Evolutionary conservation across 139 green algal genomes (phyloP).

Genomic region (Coccomyxa sp.): DNA sequence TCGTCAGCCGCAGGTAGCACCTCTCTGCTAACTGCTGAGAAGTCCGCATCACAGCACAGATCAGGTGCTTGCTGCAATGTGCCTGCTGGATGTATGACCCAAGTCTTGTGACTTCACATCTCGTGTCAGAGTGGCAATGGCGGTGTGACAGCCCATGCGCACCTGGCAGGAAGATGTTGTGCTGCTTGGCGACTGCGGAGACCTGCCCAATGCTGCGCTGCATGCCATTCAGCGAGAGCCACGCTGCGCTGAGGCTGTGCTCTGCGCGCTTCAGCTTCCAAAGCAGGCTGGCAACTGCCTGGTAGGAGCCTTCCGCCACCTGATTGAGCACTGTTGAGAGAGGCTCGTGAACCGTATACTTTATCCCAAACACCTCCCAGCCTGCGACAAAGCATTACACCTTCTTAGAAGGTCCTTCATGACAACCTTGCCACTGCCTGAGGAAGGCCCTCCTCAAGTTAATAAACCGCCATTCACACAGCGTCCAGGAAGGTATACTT

Average conservation of each 20-base stretch:
- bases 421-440: no score
- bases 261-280: slow-evolving; percentile 87
- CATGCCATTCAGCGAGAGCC: slow-evolving; percentile 63
- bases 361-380: slow-evolving; percentile 90
- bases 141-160: not conserved
- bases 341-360: slow-evolving; percentile 67
- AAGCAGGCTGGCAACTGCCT: slow-evolving; percentile 77
- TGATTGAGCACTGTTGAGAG: slow-evolving; percentile 48
- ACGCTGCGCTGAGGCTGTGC: slow-evolving; percentile 60
- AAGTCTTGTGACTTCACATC: not conserved
- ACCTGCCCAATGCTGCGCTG: slow-evolving; percentile 31
- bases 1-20: not conserved
- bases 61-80: no score
- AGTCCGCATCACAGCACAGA: no score
- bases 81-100: no score
- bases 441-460: no score
- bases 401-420: no score
- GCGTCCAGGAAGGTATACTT: no score
- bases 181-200: no score
- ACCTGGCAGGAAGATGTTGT: no score
- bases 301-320: slow-evolving; percentile 51
- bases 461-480: no score
- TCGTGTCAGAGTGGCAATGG: not conserved
- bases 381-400: no score
- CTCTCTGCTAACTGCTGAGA: not conserved